Percentiles rank a stretch among this genome's conserved stretches.
Conservation (phyloP, 495 filamentous ascomycete species). For the Podospora pseudoanserina region DNA sequence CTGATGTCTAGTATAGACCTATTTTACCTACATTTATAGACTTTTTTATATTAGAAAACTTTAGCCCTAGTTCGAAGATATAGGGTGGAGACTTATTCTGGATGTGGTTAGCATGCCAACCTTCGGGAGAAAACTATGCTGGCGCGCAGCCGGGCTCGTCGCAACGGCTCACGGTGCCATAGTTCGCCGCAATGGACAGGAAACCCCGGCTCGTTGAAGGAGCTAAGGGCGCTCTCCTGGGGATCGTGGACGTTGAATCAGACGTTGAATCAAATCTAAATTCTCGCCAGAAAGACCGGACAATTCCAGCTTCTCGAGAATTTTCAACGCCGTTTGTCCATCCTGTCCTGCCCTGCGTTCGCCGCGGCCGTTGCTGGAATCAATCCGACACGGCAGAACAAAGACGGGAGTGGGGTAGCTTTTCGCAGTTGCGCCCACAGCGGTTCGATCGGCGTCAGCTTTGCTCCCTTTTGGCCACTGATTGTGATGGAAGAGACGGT, state of each 20-base stretch:
- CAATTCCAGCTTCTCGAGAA: neutral
- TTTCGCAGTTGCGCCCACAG: neutral
- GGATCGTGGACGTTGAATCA: neutral
- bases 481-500: neutral
- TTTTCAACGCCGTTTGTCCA: neutral
- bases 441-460: neutral
- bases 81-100: too few species aligned
- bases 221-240: neutral
- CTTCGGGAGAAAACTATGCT: too few species aligned
- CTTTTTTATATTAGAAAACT: too few species aligned
- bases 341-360: neutral
- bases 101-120: too few species aligned
- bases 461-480: neutral
- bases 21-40: too few species aligned
- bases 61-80: too few species aligned
- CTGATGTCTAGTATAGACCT: too few species aligned
- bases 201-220: neutral
- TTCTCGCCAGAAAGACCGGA: neutral
- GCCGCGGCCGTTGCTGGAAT: neutral
- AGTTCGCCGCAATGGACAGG: neutral
- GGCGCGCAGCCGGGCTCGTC: neutral
- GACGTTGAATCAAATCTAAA: neutral
- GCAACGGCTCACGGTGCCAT: neutral
- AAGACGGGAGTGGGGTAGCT: neutral
- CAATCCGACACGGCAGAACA: neutral